Evolutionary conservation across 768 basidiomycete genomes (phyloP).

Genomic region (Podaxis carcinomalis): DNA sequence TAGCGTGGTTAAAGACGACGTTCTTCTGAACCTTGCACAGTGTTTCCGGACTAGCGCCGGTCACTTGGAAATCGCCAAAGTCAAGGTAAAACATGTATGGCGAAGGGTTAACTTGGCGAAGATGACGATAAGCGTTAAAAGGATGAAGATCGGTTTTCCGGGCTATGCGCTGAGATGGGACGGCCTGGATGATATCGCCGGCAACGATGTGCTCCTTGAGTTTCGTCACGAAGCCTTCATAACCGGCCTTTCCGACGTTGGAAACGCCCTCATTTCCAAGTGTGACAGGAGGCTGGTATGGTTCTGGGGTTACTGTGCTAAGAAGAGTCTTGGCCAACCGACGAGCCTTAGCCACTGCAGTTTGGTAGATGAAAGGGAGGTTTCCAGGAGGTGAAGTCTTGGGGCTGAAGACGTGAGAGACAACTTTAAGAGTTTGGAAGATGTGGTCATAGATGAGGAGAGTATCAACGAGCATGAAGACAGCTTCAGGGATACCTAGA

Average conservation of each 20-base stretch:
- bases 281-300: constrained; percentile 59
- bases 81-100: constrained; percentile 99
- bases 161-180: constrained; percentile 88
- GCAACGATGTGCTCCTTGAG: constrained; percentile 93
- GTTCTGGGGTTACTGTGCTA: constrained; percentile 51
- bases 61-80: constrained; percentile 88
- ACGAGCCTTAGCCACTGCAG: constrained; percentile 78
- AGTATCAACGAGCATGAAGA: constrained; percentile 96
- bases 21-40: constrained; percentile 92
- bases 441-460: constrained; percentile 97
- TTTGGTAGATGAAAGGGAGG: constrained; percentile 82
- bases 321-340: constrained; percentile 72
- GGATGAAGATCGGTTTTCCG: constrained; percentile 88
- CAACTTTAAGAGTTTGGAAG: constrained; percentile 90
- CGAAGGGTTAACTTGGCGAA: constrained; percentile 93
- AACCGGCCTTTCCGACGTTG: constrained; percentile 92
- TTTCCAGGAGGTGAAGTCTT: constrained; percentile 61
- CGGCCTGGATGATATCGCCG: constrained; percentile 98
- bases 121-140: constrained; percentile 93
- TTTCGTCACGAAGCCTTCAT: constrained; percentile 85
- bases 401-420: constrained; percentile 92
- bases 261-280: constrained; percentile 70
- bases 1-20: constrained; percentile 95
- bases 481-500: constrained; percentile 87
- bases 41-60: constrained; percentile 98